A percentile compares a stretch with the other conserved stretches of the same genome.
Conservation (phyloP, 2,329 filamentous ascomycete genomes). For the Cladosporium cucumerinum region DNA sequence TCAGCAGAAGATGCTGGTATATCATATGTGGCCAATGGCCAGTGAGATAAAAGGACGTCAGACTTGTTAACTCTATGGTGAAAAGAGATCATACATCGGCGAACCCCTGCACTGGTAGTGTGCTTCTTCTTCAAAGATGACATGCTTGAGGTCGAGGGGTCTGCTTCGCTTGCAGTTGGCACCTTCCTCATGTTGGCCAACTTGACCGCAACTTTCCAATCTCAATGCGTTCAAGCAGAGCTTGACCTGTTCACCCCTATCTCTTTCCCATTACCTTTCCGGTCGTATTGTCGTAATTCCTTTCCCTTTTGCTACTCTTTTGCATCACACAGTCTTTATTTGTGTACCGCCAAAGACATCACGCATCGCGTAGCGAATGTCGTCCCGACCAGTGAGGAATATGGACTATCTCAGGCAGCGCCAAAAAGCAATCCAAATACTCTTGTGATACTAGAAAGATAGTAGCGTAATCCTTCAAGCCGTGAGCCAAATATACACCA, state of each 20-base stretch:
- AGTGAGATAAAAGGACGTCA: no score
- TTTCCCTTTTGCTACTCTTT: not conserved
- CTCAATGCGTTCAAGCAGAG: not conserved
- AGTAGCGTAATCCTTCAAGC: slow-evolving; percentile 8
- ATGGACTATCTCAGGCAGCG: not conserved
- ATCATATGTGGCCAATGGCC: no score
- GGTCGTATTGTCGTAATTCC: not conserved
- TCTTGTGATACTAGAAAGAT: not conserved
- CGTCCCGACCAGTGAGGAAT: not conserved
- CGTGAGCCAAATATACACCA: slow-evolving; percentile 24
- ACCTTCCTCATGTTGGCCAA: not conserved
- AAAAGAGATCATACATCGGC: no score
- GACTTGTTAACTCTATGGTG: no score
- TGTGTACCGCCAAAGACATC: not conserved
- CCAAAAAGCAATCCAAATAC: slow-evolving; percentile 1
- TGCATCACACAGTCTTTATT: not conserved
- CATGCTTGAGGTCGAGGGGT: not conserved
- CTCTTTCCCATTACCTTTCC: not conserved
- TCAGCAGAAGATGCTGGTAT: no score
- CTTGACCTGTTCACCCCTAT: not conserved
- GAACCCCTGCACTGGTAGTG: not conserved
- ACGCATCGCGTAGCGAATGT: not conserved
- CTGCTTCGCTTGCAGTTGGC: not conserved
- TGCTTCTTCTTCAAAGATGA: not conserved
- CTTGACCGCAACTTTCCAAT: not conserved